Percentiles rank a stretch among this genome's conserved stretches.
Evolutionary conservation across 257 asterid species (phyloP).

Genomic region (Ehretia macrophylla): DNA sequence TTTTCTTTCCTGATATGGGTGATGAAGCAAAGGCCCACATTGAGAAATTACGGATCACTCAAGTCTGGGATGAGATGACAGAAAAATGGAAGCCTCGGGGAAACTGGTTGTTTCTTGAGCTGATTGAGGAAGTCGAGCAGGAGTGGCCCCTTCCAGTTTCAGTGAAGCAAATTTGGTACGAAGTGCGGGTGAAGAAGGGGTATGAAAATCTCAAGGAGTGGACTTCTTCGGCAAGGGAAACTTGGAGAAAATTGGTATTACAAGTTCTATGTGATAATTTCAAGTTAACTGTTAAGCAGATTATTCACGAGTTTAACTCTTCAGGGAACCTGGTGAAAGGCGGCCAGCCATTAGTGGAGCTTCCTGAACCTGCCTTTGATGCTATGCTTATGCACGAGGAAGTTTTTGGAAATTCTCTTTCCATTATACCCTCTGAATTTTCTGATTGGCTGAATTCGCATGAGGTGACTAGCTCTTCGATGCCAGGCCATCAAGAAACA

Average conservation of each 20-base stretch:
- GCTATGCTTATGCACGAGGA: slow-evolving; percentile 12
- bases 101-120: slow-evolving; percentile 58
- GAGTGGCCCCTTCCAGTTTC: slow-evolving; percentile 48
- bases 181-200: slow-evolving; percentile 43
- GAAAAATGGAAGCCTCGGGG: slow-evolving; percentile 62
- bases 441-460: slow-evolving; percentile 17
- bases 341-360: slow-evolving; percentile 25
- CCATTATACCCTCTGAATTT: slow-evolving; percentile 30
- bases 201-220: slow-evolving; percentile 47
- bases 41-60: slow-evolving; percentile 37
- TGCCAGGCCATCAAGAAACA: slow-evolving; percentile 22
- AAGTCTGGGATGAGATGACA: slow-evolving; percentile 63
- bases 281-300: slow-evolving; percentile 25
- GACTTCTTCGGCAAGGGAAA: slow-evolving; percentile 29
- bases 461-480: slow-evolving; percentile 7
- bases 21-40: slow-evolving; percentile 52
- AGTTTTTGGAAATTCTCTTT: slow-evolving; percentile 19
- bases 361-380: slow-evolving; percentile 19
- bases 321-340: slow-evolving; percentile 20
- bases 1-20: slow-evolving; percentile 74
- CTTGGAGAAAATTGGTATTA: slow-evolving; percentile 43
- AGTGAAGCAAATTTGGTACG: slow-evolving; percentile 77
- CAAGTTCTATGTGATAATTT: slow-evolving; percentile 44
- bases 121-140: slow-evolving; percentile 43
- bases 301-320: slow-evolving; percentile 33